These are phyloP conservation scores for Dissophora globulifera DNA, from an alignment of 192 early-diverging fungal genomes.

Conservation along the genomic window DNA sequence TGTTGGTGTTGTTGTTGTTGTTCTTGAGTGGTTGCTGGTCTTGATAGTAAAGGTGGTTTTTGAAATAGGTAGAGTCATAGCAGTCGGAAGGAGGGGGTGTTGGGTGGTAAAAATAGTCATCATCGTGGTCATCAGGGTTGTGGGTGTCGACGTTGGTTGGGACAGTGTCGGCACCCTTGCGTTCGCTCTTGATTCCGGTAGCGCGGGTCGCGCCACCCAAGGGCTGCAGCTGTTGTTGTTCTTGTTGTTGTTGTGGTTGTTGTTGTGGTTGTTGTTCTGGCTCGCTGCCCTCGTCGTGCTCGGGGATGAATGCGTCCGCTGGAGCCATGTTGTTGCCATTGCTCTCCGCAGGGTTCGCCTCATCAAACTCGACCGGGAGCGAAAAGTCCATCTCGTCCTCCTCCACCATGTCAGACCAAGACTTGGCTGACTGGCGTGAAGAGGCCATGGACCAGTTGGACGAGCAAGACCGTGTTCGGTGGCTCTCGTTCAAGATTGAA, in stretches of 20 bases:
- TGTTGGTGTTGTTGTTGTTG: slow-evolving; percentile 10
- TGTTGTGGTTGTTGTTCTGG: background rate
- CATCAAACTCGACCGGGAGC: slow-evolving; percentile 49
- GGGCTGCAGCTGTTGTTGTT: slow-evolving; percentile 5
- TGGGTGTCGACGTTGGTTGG: slow-evolving; percentile 7
- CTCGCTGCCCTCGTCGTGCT: too few species aligned
- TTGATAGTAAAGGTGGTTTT: slow-evolving; percentile 4
- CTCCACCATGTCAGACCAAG: slow-evolving; percentile 52
- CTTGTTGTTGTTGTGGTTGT: background rate
- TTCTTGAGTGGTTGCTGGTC: slow-evolving; percentile 2
- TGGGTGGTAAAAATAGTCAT: slow-evolving; percentile 29
- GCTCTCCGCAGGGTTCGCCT: background rate
- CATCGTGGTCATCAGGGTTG: slow-evolving; percentile 26
- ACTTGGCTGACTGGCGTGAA: slow-evolving; percentile 37
- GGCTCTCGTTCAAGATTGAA: background rate
- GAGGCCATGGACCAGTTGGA: slow-evolving; percentile 42
- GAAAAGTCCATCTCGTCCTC: slow-evolving; percentile 55
- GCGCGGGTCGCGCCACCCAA: too few species aligned
- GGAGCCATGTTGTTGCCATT: background rate
- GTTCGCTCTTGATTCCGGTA: too few species aligned
- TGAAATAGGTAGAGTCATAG: slow-evolving; percentile 14
- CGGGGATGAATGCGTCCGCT: too few species aligned
- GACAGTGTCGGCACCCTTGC: too few species aligned
- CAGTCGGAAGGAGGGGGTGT: slow-evolving; percentile 10
- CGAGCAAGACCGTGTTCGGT: slow-evolving; percentile 13